Percentiles rank a stretch among this genome's conserved stretches.
Evolutionary conservation across 768 basidiomycete genomes (phyloP).

Genomic region (Nidularia pulvinata): DNA sequence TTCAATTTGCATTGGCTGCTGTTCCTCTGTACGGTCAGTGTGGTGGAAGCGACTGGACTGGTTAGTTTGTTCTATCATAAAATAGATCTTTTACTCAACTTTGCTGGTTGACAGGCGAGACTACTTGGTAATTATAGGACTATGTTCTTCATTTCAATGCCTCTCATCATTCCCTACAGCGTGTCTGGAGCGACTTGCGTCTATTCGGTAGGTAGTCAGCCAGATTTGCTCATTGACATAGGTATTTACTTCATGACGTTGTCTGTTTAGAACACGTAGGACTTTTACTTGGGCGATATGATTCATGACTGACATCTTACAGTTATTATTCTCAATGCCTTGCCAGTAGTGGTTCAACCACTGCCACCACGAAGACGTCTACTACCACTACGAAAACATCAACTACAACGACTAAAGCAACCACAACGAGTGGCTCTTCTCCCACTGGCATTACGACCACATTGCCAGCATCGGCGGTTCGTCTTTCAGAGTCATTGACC

Average conservation of each 20-base stretch:
- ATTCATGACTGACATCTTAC: too few relatives aligned
- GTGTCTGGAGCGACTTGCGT: conserved; percentile 12
- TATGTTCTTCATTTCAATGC: background rate
- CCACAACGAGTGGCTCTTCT: conserved; percentile 4
- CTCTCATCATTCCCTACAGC: background rate
- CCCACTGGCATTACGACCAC: conserved; percentile 16
- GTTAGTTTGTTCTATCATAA: too few relatives aligned
- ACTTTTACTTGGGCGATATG: too few relatives aligned
- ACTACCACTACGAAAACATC: conserved; percentile 4
- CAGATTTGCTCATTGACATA: too few relatives aligned
- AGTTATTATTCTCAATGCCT: conserved; percentile 15
- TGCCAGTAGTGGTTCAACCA: background rate
- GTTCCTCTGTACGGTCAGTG: conserved; percentile 20
- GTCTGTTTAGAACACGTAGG: too few relatives aligned
- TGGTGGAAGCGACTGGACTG: conserved; percentile 16
- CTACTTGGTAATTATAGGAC: conserved; percentile 6
- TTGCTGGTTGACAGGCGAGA: too few relatives aligned
- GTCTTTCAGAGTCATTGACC: conserved; percentile 3
- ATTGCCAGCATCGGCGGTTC: conserved; percentile 21
- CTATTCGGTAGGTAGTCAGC: conserved; percentile 4
- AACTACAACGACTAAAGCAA: conserved; percentile 4
- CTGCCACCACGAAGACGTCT: background rate
- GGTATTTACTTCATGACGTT: too few relatives aligned
- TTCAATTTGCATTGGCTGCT: conserved; percentile 7
- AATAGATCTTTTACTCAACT: too few relatives aligned